Evolutionary conservation across 345 rosid genomes (phyloP), one percentile per base, ranked within the genome.

Genomic region (Eucalyptus pauciflora): DNA sequence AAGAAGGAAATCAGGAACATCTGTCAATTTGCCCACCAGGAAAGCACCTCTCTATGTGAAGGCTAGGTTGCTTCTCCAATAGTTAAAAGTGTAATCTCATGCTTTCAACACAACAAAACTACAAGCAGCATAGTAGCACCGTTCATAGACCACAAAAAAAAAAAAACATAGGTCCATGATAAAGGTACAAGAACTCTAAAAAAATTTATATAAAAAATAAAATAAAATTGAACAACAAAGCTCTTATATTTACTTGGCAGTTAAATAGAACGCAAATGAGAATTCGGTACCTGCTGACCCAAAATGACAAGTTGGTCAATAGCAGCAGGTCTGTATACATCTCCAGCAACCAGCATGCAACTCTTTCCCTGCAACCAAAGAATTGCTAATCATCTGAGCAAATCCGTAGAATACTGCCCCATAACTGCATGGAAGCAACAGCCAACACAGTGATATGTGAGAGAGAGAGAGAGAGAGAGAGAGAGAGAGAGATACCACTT

Each of bases 291-390:
- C 98, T 96, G 97, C 92, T 96, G 92, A 86, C 98, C 99, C 94
- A 98, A 92, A 92, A 97, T 98, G 87, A 95, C 96, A 81, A 97
- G 99, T 93, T 98, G 99, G 90, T 98, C 99, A 88, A 96, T 96
- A 86, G 99, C 99, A 80, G 99, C 99, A 88, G 99, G 99, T 91
- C 99, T 94, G 91, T 98, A 97, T 37, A 98, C 98, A 93, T 98
- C 99, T 89, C 99, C 99, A 88, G 99, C 99, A 90, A 98, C 95
- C 90, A 98, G 98, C 98, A 97, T 95, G 92, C 97, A 95, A 90
- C 94, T 94, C 91, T 98, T 98, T 69, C 99, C 98, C 99, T 97
- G 94, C 81, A 62, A 64, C 69, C 88, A 85, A 87, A 58, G 45
- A 80, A 41, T 87, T 51, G 81, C 27, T 29, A 88, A 31, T 62